These are phyloP conservation scores for Cymodocea nodosa DNA, from an alignment of 116 monocot species.

Conservation along the genomic window DNA sequence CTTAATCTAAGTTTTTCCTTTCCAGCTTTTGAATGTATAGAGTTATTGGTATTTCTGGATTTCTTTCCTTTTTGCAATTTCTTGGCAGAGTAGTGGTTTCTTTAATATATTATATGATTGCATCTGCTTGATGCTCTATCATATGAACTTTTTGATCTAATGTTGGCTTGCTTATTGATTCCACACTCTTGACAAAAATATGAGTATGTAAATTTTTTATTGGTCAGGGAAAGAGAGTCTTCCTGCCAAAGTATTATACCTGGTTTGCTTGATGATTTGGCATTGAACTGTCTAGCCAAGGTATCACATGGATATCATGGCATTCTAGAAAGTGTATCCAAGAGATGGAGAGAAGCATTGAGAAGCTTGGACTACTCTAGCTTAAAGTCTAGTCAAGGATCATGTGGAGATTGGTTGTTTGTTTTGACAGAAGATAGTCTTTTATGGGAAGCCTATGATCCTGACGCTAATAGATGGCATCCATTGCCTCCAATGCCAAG, in stretches of 20 bases:
- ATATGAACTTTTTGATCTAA: too few relatives aligned
- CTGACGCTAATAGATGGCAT: slow-evolving; percentile 40
- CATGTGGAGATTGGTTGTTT: slow-evolving; percentile 41
- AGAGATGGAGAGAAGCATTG: slow-evolving; percentile 28
- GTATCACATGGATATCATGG: slow-evolving; percentile 53
- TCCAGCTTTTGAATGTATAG: too few relatives aligned
- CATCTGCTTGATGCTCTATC: too few relatives aligned
- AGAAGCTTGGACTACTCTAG: slow-evolving; percentile 24
- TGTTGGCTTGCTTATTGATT: too few relatives aligned
- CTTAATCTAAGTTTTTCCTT: too few relatives aligned
- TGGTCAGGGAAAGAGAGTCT: background rate
- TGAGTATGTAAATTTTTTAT: too few relatives aligned
- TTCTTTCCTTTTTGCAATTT: too few relatives aligned
- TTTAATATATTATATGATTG: too few relatives aligned
- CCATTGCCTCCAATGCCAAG: slow-evolving; percentile 19
- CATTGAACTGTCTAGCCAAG: slow-evolving; percentile 30
- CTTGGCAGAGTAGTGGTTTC: too few relatives aligned
- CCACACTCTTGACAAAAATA: too few relatives aligned
- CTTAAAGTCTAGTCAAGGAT: slow-evolving; percentile 24
- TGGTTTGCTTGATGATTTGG: slow-evolving; percentile 44
- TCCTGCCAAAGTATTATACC: slow-evolving; percentile 23
- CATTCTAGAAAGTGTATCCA: slow-evolving; percentile 41
- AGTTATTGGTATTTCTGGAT: too few relatives aligned
- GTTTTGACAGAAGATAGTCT: slow-evolving; percentile 5
- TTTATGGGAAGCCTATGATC: slow-evolving; percentile 45